Conservation (phyloP, 2,329 filamentous ascomycete genomes). For the Colletotrichum musae region DNA sequence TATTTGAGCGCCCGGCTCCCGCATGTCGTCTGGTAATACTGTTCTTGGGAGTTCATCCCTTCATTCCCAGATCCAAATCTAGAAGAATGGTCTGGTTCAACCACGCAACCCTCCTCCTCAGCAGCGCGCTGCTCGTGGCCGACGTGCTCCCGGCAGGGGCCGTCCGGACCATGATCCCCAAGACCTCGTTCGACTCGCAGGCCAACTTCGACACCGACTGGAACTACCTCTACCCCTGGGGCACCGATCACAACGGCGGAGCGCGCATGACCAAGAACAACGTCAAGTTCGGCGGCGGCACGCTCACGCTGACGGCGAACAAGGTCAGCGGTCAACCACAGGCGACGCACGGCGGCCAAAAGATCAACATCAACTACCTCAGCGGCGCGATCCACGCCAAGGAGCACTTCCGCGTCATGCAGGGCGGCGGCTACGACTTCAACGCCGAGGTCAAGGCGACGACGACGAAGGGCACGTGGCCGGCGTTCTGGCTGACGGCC, state of each 20-base stretch:
- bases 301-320: conserved; percentile 63
- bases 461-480: conserved; percentile 65
- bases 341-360: conserved; percentile 54
- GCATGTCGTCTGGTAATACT: not conserved
- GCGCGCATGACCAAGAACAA: conserved; percentile 67
- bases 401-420: conserved; percentile 55
- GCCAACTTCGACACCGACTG: conserved; percentile 60
- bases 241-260: conserved; percentile 69
- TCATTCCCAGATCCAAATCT: not conserved
- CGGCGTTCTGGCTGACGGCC: conserved; percentile 71
- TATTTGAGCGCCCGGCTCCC: conserved; percentile 19
- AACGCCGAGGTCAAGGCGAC: conserved; percentile 57
- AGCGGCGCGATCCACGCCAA: conserved; percentile 60
- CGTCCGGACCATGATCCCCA: conserved; percentile 38
- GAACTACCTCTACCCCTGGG: conserved; percentile 68
- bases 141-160: conserved; percentile 23
- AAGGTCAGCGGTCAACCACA: conserved; percentile 57
- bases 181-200: conserved; percentile 30
- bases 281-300: conserved; percentile 57
- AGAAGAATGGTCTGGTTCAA: conserved; percentile 28
- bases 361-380: conserved; percentile 66
- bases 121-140: conserved; percentile 33
- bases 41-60: not conserved
- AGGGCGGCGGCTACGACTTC: conserved; percentile 59
- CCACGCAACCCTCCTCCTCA: conserved; percentile 25